Conservation (phyloP, 164 flowering plant genomes). For the Malania oleifera region DNA sequence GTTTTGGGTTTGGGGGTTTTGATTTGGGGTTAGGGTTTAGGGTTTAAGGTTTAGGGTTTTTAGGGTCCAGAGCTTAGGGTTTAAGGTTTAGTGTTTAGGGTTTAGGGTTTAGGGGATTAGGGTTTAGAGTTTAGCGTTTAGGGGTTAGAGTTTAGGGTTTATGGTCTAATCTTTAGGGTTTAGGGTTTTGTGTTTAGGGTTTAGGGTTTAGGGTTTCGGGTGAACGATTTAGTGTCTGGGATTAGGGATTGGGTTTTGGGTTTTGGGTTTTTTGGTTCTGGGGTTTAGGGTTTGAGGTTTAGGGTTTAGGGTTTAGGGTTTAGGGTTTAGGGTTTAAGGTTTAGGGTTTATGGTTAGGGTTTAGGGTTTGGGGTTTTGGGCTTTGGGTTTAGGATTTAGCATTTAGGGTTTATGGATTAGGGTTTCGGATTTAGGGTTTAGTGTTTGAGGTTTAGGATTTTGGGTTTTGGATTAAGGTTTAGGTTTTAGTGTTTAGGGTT, state of each 20-base stretch:
- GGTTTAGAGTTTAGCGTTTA: not conserved
- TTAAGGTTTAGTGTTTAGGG: not conserved
- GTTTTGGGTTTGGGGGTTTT: not conserved
- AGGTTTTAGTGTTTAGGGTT: not conserved
- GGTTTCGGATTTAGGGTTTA: not conserved
- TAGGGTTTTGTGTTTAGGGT: too few species aligned
- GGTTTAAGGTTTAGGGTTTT: slow-evolving; percentile 1
- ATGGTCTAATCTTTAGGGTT: not conserved
- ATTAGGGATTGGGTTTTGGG: not conserved
- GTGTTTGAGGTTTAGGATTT: not conserved
- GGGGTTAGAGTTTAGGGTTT: not conserved
- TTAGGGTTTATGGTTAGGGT: slow-evolving; percentile 1
- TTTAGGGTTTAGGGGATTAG: slow-evolving; percentile 1
- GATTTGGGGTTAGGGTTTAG: too few species aligned
- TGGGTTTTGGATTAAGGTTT: not conserved
- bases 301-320: not conserved
- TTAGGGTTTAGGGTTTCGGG: slow-evolving; percentile 1
- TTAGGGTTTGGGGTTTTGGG: not conserved
- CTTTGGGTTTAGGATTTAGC: too few species aligned
- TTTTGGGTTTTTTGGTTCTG: not conserved
- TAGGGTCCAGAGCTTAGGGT: not conserved
- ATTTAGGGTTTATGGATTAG: too few species aligned
- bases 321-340: not conserved
- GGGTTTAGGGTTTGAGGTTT: not conserved
- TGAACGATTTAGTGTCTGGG: not conserved